phyloP scores from a whole-genome alignment of 768 basidiomycete species.

The Atractiella rhizophila region DNA sequence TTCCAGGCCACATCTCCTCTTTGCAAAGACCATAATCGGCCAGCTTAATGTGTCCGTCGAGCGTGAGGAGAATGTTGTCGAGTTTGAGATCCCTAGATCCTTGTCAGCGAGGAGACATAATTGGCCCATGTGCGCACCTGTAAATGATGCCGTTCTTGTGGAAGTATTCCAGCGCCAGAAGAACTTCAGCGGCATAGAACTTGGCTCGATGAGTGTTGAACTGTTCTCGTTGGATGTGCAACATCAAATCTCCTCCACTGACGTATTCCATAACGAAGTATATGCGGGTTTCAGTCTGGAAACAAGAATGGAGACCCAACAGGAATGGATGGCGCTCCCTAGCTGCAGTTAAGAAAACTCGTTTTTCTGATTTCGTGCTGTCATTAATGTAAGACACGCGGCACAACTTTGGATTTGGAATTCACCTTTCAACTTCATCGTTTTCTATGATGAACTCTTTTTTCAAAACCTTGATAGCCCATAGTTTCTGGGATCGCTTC shows the following conservation, averaged over 20 bases:
- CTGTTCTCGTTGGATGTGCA: constrained; percentile 96
- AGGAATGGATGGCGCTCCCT: constrained; percentile 92
- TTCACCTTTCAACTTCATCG: constrained; percentile 93
- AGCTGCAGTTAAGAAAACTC: constrained; percentile 91
- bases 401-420: neutral
- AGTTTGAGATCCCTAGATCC: constrained; percentile 69
- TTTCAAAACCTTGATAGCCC: constrained; percentile 99
- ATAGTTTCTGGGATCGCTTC: constrained; percentile 64
- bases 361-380: constrained; percentile 95
- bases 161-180: constrained; percentile 90
- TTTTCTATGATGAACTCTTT: constrained; percentile 99
- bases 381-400: neutral
- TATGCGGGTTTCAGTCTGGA: constrained; percentile 96
- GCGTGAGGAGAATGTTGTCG: constrained; percentile 85
- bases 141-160: constrained; percentile 98
- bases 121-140: constrained; percentile 32
- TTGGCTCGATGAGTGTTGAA: constrained; percentile 97
- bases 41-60: constrained; percentile 95
- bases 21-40: constrained; percentile 98
- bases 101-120: neutral
- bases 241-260: constrained; percentile 94
- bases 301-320: constrained; percentile 87
- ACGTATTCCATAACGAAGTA: constrained; percentile 99
- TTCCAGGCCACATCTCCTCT: constrained; percentile 92
- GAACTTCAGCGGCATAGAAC: constrained; percentile 90